Evolutionary conservation across 345 rosid genomes (phyloP).

Genomic region (Eucalyptus marginata): DNA sequence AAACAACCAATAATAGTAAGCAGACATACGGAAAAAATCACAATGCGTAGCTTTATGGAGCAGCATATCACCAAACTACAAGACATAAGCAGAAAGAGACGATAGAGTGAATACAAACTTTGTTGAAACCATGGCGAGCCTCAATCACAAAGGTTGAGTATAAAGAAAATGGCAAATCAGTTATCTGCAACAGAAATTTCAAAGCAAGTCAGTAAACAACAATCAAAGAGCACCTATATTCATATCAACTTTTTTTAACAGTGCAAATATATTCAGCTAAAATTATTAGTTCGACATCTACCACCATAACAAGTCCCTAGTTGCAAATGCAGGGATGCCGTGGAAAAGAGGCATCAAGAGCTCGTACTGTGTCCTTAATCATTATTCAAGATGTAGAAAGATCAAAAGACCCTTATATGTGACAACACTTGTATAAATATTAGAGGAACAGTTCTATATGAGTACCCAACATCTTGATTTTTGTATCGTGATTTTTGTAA

Average conservation of each 20-base stretch:
- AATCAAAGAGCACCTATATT: background rate
- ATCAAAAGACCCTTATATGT: background rate
- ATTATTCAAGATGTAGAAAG: background rate
- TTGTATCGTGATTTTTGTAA: background rate
- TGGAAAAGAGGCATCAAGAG: background rate
- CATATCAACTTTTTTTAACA: background rate
- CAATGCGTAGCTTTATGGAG: background rate
- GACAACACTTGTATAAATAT: background rate
- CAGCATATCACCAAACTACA: background rate
- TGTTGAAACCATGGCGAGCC: constrained; percentile 95
- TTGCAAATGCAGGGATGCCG: background rate
- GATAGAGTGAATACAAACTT: constrained; percentile 34
- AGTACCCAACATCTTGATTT: background rate
- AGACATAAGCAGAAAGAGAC: background rate
- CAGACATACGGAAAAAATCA: background rate
- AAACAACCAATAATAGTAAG: background rate
- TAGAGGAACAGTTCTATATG: background rate
- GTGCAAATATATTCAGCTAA: background rate
- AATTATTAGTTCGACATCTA: background rate
- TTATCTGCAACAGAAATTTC: constrained; percentile 45
- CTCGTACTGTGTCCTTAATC: background rate
- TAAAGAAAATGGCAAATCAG: constrained; percentile 93
- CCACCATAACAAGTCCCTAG: background rate
- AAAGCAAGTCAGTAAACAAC: background rate
- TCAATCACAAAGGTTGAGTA: constrained; percentile 98